Conservation (phyloP, 768 basidiomycete species). For the Gymnopilus dilepis region DNA sequence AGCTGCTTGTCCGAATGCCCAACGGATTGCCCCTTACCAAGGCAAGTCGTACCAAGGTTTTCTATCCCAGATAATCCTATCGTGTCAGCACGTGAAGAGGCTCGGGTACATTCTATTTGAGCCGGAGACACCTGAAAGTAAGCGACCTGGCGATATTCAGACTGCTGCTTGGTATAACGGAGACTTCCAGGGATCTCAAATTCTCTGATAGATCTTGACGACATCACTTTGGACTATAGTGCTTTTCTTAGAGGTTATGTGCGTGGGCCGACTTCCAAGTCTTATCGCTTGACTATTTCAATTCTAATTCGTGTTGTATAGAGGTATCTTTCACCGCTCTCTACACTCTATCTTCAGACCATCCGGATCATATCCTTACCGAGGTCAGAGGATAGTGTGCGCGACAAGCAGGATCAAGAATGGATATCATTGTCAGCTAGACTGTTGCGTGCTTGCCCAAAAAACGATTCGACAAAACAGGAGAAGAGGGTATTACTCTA, state of each 20-base stretch:
- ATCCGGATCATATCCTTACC: background rate
- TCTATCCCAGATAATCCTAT: background rate
- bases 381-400: background rate
- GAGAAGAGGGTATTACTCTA: too few relatives aligned
- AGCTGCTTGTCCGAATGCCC: background rate
- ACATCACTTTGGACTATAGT: background rate
- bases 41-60: background rate
- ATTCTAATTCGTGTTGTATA: background rate
- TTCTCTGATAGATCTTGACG: background rate
- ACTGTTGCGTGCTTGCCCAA: background rate
- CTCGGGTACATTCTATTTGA: background rate
- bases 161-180: background rate
- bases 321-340: background rate
- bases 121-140: background rate
- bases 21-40: background rate
- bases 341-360: background rate
- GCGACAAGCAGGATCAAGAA: background rate
- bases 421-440: background rate
- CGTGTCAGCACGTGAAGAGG: background rate
- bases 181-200: background rate
- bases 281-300: background rate
- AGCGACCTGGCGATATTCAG: background rate
- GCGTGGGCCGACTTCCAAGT: background rate
- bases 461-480: background rate
- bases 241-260: background rate